Conservation (phyloP, 148 eudicot genomes). For the Agrostemma githago region DNA sequence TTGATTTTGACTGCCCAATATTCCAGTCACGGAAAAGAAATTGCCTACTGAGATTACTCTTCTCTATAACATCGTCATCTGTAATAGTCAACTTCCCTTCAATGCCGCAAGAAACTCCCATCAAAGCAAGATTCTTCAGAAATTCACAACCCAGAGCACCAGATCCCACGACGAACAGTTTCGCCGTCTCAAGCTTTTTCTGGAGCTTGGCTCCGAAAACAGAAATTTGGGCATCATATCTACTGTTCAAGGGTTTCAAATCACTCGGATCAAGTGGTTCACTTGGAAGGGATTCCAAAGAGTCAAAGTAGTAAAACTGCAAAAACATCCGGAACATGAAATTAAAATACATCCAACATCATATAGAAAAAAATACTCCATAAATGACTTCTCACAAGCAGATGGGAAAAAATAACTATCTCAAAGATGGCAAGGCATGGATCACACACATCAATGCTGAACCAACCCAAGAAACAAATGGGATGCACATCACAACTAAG, state of each 20-base stretch:
- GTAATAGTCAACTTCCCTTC: slow-evolving; percentile 66
- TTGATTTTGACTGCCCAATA: slow-evolving; percentile 77
- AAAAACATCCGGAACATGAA: slow-evolving; percentile 3
- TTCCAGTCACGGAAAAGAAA: slow-evolving; percentile 84
- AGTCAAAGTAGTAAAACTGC: slow-evolving; percentile 79
- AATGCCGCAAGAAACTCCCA: slow-evolving; percentile 70
- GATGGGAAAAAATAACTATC: neutral
- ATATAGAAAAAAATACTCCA: too few species aligned
- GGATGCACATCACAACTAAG: neutral
- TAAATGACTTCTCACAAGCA: neutral
- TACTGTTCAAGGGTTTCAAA: slow-evolving; percentile 57
- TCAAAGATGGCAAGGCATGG: neutral
- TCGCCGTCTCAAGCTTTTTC: slow-evolving; percentile 61
- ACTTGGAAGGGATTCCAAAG: slow-evolving; percentile 71
- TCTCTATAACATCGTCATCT: slow-evolving; percentile 80
- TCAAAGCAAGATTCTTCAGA: slow-evolving; percentile 66
- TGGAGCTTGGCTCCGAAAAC: slow-evolving; percentile 76
- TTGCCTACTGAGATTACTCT: slow-evolving; percentile 79
- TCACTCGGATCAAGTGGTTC: slow-evolving; percentile 55
- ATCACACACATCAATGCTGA: neutral
- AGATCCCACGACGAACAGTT: slow-evolving; percentile 64
- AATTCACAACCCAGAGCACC: slow-evolving; percentile 84
- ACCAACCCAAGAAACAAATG: neutral
- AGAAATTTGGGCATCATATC: slow-evolving; percentile 82
- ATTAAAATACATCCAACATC: neutral